Conservation (phyloP, 441 rosid species). For the Omphalea diandra region DNA sequence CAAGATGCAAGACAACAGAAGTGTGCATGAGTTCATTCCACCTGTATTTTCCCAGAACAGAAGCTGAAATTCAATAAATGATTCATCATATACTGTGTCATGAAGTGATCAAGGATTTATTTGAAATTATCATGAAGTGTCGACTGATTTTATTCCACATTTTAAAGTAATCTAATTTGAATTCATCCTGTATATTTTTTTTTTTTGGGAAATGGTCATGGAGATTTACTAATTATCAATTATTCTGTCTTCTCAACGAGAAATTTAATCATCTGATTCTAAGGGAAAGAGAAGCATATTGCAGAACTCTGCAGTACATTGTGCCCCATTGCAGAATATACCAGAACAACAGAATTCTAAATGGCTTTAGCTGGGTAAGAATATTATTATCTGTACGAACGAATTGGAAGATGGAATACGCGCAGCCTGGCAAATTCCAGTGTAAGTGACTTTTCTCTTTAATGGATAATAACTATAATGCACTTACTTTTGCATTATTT, state of each 20-base stretch:
- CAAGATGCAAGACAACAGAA: background rate
- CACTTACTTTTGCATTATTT: background rate
- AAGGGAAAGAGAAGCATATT: background rate
- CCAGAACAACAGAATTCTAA: background rate
- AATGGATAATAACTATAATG: background rate
- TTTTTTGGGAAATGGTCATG: background rate
- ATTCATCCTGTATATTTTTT: background rate
- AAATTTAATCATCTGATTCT: background rate
- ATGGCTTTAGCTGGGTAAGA: background rate
- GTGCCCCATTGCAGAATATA: background rate
- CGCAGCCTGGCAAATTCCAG: background rate
- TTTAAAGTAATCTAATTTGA: constrained; percentile 1
- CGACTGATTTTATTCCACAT: background rate
- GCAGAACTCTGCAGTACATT: background rate
- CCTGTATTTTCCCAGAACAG: background rate
- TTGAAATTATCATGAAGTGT: background rate
- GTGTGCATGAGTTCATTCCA: background rate
- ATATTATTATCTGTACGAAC: background rate
- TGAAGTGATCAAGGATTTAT: background rate
- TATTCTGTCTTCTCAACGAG: background rate
- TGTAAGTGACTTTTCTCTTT: background rate
- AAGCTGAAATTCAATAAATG: background rate
- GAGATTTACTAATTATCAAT: background rate
- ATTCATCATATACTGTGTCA: background rate
- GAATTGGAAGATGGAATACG: background rate